Conservation (phyloP, 805 yeast genomes). For the Komagataella pastoris region DNA sequence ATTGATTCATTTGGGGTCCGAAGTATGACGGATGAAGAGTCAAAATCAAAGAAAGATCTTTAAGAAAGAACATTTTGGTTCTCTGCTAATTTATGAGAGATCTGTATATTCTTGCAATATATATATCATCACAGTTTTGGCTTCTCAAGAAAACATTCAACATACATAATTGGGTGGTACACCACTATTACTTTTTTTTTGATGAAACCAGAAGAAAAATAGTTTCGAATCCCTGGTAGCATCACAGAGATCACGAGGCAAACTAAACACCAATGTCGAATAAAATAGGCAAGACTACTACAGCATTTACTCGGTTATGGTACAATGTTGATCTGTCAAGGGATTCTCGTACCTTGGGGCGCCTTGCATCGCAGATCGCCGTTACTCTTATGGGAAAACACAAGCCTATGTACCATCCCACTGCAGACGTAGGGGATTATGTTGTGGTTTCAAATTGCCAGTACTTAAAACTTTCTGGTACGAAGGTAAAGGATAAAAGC, state of each 20-base stretch:
- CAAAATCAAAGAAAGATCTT: slow-evolving; percentile 82
- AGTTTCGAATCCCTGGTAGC: not conserved
- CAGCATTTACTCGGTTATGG: slow-evolving; percentile 82
- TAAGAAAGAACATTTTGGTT: slow-evolving; percentile 16
- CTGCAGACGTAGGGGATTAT: slow-evolving; percentile 88
- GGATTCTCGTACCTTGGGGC: slow-evolving; percentile 80
- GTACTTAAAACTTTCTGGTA: slow-evolving; percentile 71
- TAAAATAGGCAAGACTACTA: slow-evolving; percentile 41
- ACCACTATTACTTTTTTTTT: not conserved
- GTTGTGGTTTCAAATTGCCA: slow-evolving; percentile 93
- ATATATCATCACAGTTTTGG: no score
- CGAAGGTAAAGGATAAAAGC: slow-evolving; percentile 63
- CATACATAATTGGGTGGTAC: not conserved
- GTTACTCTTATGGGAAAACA: slow-evolving; percentile 90
- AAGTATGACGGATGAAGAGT: slow-evolving; percentile 95
- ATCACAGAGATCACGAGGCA: not conserved
- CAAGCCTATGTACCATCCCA: slow-evolving; percentile 75
- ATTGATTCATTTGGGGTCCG: slow-evolving; percentile 96
- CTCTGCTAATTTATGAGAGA: not conserved
- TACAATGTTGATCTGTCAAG: slow-evolving; percentile 86
- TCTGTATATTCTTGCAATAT: not conserved
- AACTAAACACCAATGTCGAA: slow-evolving; percentile 24
- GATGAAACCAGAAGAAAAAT: no score
- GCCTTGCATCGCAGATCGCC: slow-evolving; percentile 84
- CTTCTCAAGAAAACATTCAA: not conserved